Evolutionary conservation across 257 asterid species (phyloP).

Genomic region (Solanum pimpinellifolium): DNA sequence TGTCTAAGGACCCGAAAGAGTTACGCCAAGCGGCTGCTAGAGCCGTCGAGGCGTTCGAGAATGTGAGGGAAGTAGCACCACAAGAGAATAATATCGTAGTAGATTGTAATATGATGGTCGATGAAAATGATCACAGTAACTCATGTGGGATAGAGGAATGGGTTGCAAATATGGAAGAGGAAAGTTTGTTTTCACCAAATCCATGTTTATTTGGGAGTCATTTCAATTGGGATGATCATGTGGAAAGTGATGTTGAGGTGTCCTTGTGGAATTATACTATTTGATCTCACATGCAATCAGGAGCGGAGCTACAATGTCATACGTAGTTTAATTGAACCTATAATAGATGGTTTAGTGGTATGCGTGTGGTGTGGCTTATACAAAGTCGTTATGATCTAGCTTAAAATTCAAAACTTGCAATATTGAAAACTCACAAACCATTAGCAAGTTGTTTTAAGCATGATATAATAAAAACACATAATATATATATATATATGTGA

Average conservation of each 20-base stretch:
- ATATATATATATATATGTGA: too few relatives aligned
- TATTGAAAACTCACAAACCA: too few relatives aligned
- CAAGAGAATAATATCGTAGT: neutral
- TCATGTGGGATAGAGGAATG: neutral
- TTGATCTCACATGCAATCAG: neutral
- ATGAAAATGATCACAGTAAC: neutral
- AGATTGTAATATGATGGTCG: neutral
- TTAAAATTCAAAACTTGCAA: too few relatives aligned
- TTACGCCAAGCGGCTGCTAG: conserved; percentile 35
- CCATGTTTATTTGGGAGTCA: conserved; percentile 13
- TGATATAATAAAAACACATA: too few relatives aligned
- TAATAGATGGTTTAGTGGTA: too few relatives aligned
- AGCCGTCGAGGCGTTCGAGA: conserved; percentile 43
- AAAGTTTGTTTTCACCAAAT: conserved; percentile 53
- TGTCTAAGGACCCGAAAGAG: conserved; percentile 25
- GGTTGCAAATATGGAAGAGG: conserved; percentile 22
- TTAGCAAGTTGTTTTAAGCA: too few relatives aligned
- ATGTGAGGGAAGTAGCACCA: neutral
- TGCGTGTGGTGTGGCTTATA: too few relatives aligned
- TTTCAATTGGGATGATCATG: conserved; percentile 26
- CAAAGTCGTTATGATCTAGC: too few relatives aligned
- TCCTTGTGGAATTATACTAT: conserved; percentile 45
- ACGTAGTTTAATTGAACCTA: too few relatives aligned
- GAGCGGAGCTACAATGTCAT: too few relatives aligned
- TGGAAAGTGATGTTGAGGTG: conserved; percentile 42